A percentile compares a stretch with the other conserved stretches of the same genome.
phyloP scores from a whole-genome alignment of 176 grass and related monocot genomes.

The Microstegium vimineum region DNA sequence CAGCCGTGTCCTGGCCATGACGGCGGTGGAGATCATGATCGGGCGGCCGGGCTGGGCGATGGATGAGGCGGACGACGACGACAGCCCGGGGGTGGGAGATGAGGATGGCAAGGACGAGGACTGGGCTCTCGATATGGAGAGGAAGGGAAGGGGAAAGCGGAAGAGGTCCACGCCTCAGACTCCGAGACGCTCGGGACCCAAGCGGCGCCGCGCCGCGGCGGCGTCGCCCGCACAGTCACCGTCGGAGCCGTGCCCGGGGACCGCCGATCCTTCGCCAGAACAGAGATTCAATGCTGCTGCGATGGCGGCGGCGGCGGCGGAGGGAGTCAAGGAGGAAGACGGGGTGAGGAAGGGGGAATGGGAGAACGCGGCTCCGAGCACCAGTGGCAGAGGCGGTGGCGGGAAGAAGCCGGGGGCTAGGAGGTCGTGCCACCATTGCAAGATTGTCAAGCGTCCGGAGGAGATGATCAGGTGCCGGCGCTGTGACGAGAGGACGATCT shows the following conservation, averaged over 20 bases:
- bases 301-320: background rate
- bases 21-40: conserved; percentile 14
- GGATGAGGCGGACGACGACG: background rate
- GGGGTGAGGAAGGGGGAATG: background rate
- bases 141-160: background rate
- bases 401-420: background rate
- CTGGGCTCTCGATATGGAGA: conserved; percentile 11
- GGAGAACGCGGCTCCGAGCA: background rate
- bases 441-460: background rate
- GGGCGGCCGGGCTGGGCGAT: background rate
- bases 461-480: conserved; percentile 22
- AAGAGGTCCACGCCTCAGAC: background rate
- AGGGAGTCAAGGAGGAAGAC: background rate
- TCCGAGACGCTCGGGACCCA: background rate
- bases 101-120: background rate
- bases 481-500: conserved; percentile 26
- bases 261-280: background rate
- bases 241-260: background rate
- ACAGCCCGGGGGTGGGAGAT: background rate
- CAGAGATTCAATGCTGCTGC: background rate
- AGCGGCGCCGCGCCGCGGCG: background rate
- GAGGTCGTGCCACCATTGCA: conserved; percentile 40
- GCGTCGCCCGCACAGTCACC: background rate
- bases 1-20: background rate
- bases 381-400: background rate